Percentiles rank a stretch among this genome's conserved stretches.
Evolutionary conservation across 257 asterid genomes (phyloP).

Genomic region (Solanum arcanum): DNA sequence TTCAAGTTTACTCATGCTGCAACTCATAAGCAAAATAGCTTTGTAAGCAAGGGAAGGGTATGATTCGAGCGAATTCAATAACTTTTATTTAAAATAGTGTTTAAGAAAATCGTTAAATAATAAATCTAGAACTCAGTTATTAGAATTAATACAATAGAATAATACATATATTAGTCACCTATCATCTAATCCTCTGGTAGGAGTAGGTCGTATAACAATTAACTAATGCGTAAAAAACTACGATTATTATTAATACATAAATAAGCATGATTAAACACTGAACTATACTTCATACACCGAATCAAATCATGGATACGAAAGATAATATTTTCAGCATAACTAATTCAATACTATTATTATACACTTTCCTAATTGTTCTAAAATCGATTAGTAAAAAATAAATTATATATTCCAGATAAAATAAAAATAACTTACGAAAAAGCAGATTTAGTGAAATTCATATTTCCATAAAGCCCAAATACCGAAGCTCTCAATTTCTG

Average conservation of each 20-base stretch:
- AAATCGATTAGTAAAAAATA: not conserved
- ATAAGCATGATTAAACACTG: no score
- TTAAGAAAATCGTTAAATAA: not conserved
- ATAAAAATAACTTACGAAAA: conserved; percentile 35
- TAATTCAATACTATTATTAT: no score
- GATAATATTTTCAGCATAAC: no score
- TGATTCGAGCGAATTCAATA: not conserved
- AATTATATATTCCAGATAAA: not conserved
- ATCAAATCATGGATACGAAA: no score
- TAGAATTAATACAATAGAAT: no score
- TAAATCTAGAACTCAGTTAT: not conserved
- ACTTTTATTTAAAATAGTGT: not conserved
- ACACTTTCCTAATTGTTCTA: not conserved
- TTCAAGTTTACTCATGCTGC: not conserved
- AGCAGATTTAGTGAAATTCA: conserved; percentile 73
- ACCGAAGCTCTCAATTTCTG: conserved; percentile 70
- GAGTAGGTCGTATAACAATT: not conserved
- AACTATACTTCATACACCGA: no score
- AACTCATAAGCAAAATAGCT: not conserved
- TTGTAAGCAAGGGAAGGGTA: not conserved
- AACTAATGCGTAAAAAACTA: not conserved
- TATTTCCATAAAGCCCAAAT: conserved; percentile 71
- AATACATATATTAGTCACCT: not conserved
- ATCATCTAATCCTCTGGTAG: not conserved
- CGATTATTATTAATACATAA: not conserved